Evolutionary conservation across 2,329 filamentous ascomycete species (phyloP).

Genomic region (Neofusicoccum cordaticola): DNA sequence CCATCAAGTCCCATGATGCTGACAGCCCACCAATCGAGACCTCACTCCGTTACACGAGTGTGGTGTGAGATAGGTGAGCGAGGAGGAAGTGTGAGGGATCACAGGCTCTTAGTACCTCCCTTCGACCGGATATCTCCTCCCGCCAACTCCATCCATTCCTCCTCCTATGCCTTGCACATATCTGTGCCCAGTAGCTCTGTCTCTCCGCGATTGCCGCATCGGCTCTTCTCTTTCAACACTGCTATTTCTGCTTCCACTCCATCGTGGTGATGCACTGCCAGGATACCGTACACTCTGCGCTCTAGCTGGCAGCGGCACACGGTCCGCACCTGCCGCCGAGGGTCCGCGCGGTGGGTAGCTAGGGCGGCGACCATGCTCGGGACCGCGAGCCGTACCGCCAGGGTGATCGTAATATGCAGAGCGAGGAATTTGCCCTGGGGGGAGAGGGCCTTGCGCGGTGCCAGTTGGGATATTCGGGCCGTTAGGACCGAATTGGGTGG

Average conservation of each 20-base stretch:
- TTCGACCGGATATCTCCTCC: slow-evolving; percentile 20
- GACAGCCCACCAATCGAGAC: background rate
- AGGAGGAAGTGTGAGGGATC: background rate
- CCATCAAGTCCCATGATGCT: background rate
- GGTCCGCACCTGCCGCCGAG: background rate
- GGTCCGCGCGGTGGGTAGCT: slow-evolving; percentile 8
- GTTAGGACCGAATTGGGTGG: slow-evolving; percentile 1
- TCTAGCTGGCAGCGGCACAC: background rate
- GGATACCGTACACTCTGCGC: slow-evolving; percentile 11
- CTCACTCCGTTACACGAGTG: background rate
- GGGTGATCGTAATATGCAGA: slow-evolving; percentile 5
- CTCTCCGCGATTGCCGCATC: background rate
- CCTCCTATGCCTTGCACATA: slow-evolving; percentile 1
- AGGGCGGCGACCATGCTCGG: background rate
- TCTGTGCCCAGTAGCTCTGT: background rate
- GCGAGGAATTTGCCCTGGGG: background rate
- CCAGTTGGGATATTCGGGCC: slow-evolving; percentile 39
- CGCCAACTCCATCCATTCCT: slow-evolving; percentile 17
- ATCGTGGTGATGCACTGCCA: background rate
- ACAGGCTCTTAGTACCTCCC: background rate
- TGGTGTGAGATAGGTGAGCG: too few relatives aligned
- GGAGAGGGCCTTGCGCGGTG: background rate
- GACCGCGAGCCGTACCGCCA: background rate
- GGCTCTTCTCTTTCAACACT: slow-evolving; percentile 5
- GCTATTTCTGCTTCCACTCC: slow-evolving; percentile 4